Evolutionary conservation across 192 early-diverging fungal species (phyloP).

Genomic region (Martensiomyces pterosporus): DNA sequence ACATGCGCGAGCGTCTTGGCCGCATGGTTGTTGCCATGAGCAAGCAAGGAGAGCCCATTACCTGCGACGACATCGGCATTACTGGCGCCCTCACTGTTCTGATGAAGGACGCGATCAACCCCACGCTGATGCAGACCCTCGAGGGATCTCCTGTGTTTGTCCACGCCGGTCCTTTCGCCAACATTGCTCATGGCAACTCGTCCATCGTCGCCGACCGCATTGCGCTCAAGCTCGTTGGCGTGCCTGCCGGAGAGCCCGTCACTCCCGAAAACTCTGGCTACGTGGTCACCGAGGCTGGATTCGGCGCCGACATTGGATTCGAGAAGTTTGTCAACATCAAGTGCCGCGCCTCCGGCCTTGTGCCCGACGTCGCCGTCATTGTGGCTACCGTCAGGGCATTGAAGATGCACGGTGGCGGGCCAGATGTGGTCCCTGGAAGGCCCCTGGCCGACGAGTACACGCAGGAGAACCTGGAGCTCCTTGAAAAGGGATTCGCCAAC

Average conservation of each 20-base stretch:
- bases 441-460: slow-evolving; percentile 87
- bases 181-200: slow-evolving; percentile 98
- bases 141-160: slow-evolving; percentile 99
- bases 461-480: slow-evolving; percentile 80
- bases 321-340: slow-evolving; percentile 99
- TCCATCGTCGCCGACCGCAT: slow-evolving; percentile 95
- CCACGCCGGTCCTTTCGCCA: slow-evolving; percentile 98
- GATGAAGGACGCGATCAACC: slow-evolving; percentile 98
- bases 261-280: slow-evolving; percentile 61
- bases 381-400: slow-evolving; percentile 92
- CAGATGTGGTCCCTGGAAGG: slow-evolving; percentile 84
- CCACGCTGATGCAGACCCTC: slow-evolving; percentile 98
- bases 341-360: slow-evolving; percentile 81
- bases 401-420: slow-evolving; percentile 98
- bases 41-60: slow-evolving; percentile 77
- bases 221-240: slow-evolving; percentile 88
- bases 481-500: slow-evolving; percentile 82
- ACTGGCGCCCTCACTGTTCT: slow-evolving; percentile 94
- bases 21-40: slow-evolving; percentile 92
- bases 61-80: slow-evolving; percentile 92
- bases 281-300: slow-evolving; percentile 98
- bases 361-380: slow-evolving; percentile 87
- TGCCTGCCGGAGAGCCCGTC: slow-evolving; percentile 52
- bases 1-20: slow-evolving; percentile 92
- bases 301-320: slow-evolving; percentile 99